phyloP scores from a whole-genome alignment of 2,329 filamentous ascomycete species.

The Uncinocarpus reesii region DNA sequence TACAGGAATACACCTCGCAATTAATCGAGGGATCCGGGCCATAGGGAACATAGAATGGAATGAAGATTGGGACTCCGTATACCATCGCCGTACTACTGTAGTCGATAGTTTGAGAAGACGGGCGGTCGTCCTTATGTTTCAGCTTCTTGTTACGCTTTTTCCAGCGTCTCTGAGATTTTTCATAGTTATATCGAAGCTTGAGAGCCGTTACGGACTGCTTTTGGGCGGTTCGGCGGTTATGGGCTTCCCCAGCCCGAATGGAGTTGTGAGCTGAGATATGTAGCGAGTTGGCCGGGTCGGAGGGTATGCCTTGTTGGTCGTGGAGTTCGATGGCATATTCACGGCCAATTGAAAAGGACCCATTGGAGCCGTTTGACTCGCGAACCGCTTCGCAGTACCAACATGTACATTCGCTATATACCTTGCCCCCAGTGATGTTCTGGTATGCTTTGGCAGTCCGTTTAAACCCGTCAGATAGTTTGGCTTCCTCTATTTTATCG shows the following conservation, averaged over 20 bases:
- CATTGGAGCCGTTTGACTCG: conserved; percentile 34
- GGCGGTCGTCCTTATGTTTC: neutral
- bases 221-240: conserved; percentile 10
- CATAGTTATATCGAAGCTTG: conserved; percentile 48
- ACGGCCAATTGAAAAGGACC: conserved; percentile 39
- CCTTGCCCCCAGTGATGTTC: conserved; percentile 48
- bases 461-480: conserved; percentile 55
- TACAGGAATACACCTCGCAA: conserved; percentile 34
- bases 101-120: neutral
- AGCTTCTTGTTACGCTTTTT: conserved; percentile 21
- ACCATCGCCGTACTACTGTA: conserved; percentile 24
- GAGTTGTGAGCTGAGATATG: conserved; percentile 68
- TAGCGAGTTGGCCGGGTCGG: conserved; percentile 46
- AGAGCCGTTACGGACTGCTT: conserved; percentile 26
- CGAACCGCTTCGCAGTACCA: conserved; percentile 74
- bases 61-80: conserved; percentile 38
- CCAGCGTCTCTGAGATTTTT: conserved; percentile 31
- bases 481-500: conserved; percentile 65
- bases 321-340: conserved; percentile 37
- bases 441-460: conserved; percentile 64
- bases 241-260: conserved; percentile 32
- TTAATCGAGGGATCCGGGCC: conserved; percentile 36
- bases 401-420: conserved; percentile 69
- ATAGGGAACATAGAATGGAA: conserved; percentile 41
- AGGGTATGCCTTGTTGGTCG: conserved; percentile 35